Evolutionary conservation across 2,329 filamentous ascomycete genomes (phyloP), one percentile per base, ranked within the genome.

Genomic region (Coniochaeta sp.): DNA sequence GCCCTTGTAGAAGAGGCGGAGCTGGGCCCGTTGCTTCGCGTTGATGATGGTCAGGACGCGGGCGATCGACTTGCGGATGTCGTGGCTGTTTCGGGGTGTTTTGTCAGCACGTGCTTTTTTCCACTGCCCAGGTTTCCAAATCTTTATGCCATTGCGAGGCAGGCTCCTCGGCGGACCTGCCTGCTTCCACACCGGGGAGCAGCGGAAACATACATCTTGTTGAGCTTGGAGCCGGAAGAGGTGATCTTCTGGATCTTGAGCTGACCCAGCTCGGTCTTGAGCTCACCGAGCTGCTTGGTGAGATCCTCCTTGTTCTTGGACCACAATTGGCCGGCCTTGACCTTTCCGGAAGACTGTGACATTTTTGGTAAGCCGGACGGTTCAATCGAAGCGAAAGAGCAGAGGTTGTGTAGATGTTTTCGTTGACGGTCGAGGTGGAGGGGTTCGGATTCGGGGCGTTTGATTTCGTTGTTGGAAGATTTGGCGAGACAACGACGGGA

Each of bases 11-110:
- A 97, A 97, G 64, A 97, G 83, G 68, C 91, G 91, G 69, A 99
- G 90, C 81, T 97, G 91, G 64, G 90, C 82, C 75, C 95, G 88
- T 83, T 99, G 94, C 85, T 95, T 97, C 78, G 91, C 87, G 85
- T 97, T 99, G 86, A 99, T 96, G 81, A 99, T 84, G 76, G 94
- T 99, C 68, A 99, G 86, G 77, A 96, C 89, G 72, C 92, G 91
- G 71, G 94, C 95, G 77, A 99, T 96, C 63, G 91, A 96, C 85
- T 99, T 99, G 83, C 94, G 91, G 74, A 99, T 83, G 76, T 99
- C 95, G 82, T 96, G 90, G 79, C 91, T 96, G 67, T 64, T 59
- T 55, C 53, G 54, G 52, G 57, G 47, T 51, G 55, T 64, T 52
- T 58, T 55, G 60, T 60, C 55, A 58, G 55, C 52, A 50, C 50